Conservation (phyloP, 2,329 filamentous ascomycete species). For the Ophiostoma ips region DNA sequence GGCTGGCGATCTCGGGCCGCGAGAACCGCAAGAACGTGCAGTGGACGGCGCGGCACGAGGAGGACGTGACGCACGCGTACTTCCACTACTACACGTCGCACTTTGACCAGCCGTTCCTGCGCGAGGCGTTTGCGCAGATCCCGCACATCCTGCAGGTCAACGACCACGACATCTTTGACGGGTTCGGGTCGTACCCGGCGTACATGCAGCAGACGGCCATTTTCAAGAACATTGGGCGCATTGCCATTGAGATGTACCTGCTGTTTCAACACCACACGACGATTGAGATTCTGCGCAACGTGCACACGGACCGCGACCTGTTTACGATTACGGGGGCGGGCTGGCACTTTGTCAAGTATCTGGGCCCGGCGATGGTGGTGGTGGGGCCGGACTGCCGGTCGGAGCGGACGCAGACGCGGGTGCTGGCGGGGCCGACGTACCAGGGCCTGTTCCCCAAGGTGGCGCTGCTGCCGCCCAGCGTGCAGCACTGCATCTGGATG, state of each 20-base stretch:
- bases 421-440: constrained; percentile 92
- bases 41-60: constrained; percentile 91
- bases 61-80: constrained; percentile 90
- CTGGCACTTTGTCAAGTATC: constrained; percentile 97
- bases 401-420: constrained; percentile 77
- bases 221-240: constrained; percentile 94
- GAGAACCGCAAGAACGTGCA: constrained; percentile 80
- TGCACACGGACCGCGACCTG: constrained; percentile 75
- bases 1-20: constrained; percentile 84
- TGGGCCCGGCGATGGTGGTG: constrained; percentile 80
- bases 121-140: constrained; percentile 95
- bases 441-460: constrained; percentile 96
- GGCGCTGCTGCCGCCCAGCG: constrained; percentile 74
- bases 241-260: constrained; percentile 95
- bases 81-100: constrained; percentile 99
- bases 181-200: constrained; percentile 91
- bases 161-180: constrained; percentile 98
- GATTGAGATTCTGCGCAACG: constrained; percentile 78
- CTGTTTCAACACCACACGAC: constrained; percentile 98
- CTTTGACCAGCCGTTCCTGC: constrained; percentile 88
- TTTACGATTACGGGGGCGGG: constrained; percentile 96
- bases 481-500: constrained; percentile 97
- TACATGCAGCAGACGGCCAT: constrained; percentile 97
- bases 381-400: constrained; percentile 86
- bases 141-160: constrained; percentile 87